Base-by-base conservation (phyloP, 805 yeast species). In the Nakazawaea pomicola region DNA sequence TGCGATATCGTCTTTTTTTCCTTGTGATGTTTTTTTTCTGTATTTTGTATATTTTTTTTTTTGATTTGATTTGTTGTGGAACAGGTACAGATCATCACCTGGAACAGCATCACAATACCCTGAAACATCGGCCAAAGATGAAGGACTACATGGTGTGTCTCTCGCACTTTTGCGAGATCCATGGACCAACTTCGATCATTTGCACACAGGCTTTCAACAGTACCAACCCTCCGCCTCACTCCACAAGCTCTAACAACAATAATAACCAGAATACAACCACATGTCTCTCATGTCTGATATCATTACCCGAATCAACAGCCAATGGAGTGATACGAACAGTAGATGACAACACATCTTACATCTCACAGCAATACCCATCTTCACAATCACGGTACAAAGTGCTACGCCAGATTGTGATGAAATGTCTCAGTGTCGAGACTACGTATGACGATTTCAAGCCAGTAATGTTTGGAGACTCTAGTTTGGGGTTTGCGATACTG, bases 91-190 rank as follows among this genome's bases (percentile, higher is more conserved):
- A n/a, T n/a, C n/a, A n/a, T n/a, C n/a, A n/a, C n/a, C n/a, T n/a
- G n/a, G n/a, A n/a, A n/a, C n/a, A n/a, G n/a, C n/a, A n/a, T n/a
- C n/a, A n/a, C n/a, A n/a, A n/a, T n/a, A n/a, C n/a, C n/a, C n/a
- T n/a, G n/a, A n/a, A n/a, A n/a, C n/a, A n/a, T n/a, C n/a, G n/a
- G n/a, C n/a, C 36, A 21, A 28, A 6, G 14, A 61, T 63, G 66
- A 52, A 55, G 24, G 61, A 68, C 30, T 74, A 62, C 53, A 71
- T 72, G 9, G 58, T 78, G 8, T 67, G 83, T 16, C 55, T 83
- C 36, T 81, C 87, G 0, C 91, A 83, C 54, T 83, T 83, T 57
- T 83, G 91, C 57, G 91, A 83, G 58, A 70, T 77, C 17, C 90
- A 83, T 54, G 91, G 91, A 0, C 90, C 91, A 0, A 65, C 79